Conservation (phyloP, 1,284 basidiomycete species). For the Trichosporon coremiiforme region DNA sequence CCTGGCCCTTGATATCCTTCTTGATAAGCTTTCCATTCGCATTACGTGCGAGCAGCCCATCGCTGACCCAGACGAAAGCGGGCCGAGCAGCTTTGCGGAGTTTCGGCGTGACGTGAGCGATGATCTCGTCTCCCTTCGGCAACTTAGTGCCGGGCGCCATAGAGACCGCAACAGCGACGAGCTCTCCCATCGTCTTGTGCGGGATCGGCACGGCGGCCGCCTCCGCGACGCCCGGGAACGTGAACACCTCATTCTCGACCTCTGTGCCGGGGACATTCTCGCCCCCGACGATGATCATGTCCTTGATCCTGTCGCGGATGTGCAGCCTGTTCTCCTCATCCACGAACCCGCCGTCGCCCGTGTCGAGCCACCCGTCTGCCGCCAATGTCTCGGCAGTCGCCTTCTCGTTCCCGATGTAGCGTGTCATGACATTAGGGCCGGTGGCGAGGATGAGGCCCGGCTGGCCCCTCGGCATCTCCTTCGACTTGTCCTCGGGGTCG, state of each 20-base stretch:
- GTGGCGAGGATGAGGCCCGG: conserved; percentile 42
- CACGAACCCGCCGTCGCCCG: conserved; percentile 47
- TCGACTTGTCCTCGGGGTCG: conserved; percentile 36
- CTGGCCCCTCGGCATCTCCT: conserved; percentile 35
- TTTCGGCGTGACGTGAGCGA: conserved; percentile 19
- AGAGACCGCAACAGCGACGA: conserved; percentile 44
- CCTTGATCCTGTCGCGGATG: conserved; percentile 46
- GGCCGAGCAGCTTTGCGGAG: conserved; percentile 30
- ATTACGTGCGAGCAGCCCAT: conserved; percentile 25
- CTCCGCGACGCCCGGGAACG: conserved; percentile 42
- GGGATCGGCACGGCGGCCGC: conserved; percentile 49
- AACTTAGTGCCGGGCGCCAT: conserved; percentile 30
- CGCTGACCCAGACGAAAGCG: conserved; percentile 26
- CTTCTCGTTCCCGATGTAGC: conserved; percentile 37
- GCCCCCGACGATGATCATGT: conserved; percentile 53
- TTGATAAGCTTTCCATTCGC: conserved; percentile 30
- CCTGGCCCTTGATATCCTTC: conserved; percentile 27
- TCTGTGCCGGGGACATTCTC: conserved; percentile 49
- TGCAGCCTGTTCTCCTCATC: conserved; percentile 47
- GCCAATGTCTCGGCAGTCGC: conserved; percentile 32
- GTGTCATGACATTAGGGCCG: conserved; percentile 51
- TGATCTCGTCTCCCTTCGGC: conserved; percentile 20
- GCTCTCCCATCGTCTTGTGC: conserved; percentile 43
- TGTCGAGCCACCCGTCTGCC: conserved; percentile 50
- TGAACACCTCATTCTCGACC: conserved; percentile 49